Evolutionary conservation across 208 protist genomes (phyloP), one percentile per base, ranked within the genome.

Genomic region (Herpetomonas samuelpessoai): DNA sequence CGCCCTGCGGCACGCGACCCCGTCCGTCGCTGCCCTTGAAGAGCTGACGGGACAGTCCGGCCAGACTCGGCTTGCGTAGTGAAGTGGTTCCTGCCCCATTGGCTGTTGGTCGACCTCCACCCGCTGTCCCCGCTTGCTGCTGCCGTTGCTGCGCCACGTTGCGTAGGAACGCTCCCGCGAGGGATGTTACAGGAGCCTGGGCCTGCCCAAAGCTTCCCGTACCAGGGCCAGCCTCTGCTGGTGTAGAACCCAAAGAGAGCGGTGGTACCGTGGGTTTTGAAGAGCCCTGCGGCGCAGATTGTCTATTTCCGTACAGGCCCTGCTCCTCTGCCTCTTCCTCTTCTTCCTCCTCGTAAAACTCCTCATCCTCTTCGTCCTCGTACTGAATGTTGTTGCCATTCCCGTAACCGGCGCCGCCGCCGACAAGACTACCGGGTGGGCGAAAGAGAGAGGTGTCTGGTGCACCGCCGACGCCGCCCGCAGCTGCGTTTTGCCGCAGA

Each of bases 401-500:
- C 50, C 35, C 4, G 31, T 18, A 3, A 19, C 41, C 22, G 46
- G n/a, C 26, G 16, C 12, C 21, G 10, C 21, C 41, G 9, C 52
- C 49, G 47, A 71, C 56, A 10, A 65, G 39, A 44, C 14, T 69
- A 41, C 25, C 35, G 45, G 16, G 35, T 19, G 19, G 39, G 39
- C 16, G 52, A 49, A 46, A 48, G 39, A 18, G 22, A 28, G 9
- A 26, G 25, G n/a, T 10, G 38, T 10, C 18, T 65, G 57, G 45
- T 71, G 65, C 2, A 56, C 57, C 50, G 56, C 57, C 29, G 18
- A 9, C 19, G 12, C 19, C 30, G 51, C 39, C 39, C 10, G 7
- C 26, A 41, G n/a, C 45, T 18, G 76, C 82, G 56, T 85, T 88
- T 18, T 76, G 73, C 6, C 84, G 60, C 21, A 91, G 59, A 60